Conservation (phyloP, 257 asterid genomes). For the Scutellaria baicalensis region DNA sequence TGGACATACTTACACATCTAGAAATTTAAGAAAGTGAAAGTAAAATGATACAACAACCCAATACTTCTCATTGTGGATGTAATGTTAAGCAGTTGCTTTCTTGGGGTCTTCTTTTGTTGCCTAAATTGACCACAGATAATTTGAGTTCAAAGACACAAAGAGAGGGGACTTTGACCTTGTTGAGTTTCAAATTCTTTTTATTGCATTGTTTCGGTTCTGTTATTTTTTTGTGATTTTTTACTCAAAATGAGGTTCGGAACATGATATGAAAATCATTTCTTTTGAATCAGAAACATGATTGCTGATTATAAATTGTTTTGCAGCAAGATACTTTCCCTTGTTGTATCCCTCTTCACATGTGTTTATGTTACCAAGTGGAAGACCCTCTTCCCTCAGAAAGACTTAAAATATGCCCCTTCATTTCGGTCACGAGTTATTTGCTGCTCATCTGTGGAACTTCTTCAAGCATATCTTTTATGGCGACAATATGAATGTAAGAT, state of each 20-base stretch:
- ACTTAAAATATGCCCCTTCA: slow-evolving; percentile 53
- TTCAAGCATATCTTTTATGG: slow-evolving; percentile 81
- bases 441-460: slow-evolving; percentile 80
- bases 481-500: slow-evolving; percentile 68
- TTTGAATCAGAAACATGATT: slow-evolving; percentile 12
- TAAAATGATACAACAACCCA: too few species aligned
- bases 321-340: slow-evolving; percentile 84
- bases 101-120: too few species aligned
- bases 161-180: not conserved
- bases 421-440: slow-evolving; percentile 54
- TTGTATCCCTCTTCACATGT: slow-evolving; percentile 70
- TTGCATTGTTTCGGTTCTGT: not conserved
- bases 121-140: too few species aligned
- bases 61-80: too few species aligned
- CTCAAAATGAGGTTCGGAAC: not conserved
- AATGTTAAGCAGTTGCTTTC: too few species aligned
- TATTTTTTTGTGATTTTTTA: not conserved
- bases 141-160: too few species aligned
- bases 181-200: not conserved
- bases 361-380: slow-evolving; percentile 67
- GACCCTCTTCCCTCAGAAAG: slow-evolving; percentile 43
- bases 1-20: too few species aligned
- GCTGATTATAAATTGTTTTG: slow-evolving; percentile 24
- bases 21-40: too few species aligned
- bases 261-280: not conserved